Conservation (phyloP, 2,329 filamentous ascomycete genomes). For the Aureobasidium sp. region DNA sequence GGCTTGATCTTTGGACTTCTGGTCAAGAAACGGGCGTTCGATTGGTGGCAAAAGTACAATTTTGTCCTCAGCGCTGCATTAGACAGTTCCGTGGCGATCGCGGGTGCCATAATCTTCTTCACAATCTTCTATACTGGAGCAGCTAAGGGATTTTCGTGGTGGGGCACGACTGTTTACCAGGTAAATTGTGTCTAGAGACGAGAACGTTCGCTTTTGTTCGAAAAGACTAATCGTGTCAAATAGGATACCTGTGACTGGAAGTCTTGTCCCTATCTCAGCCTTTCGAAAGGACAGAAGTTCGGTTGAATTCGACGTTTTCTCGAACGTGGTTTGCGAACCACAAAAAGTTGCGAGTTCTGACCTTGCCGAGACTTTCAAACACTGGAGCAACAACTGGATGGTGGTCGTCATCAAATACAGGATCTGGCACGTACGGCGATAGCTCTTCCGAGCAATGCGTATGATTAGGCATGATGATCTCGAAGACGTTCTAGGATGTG, state of each 20-base stretch:
- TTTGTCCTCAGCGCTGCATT: conserved; percentile 80
- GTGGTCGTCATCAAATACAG: no score
- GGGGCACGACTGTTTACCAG: conserved; percentile 64
- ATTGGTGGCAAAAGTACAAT: conserved; percentile 87
- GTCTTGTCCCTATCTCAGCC: neutral
- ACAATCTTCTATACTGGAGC: conserved; percentile 70
- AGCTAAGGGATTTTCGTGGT: conserved; percentile 58
- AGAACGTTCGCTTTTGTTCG: no score
- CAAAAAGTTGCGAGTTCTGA: no score
- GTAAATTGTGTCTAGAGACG: neutral
- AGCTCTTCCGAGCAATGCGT: no score
- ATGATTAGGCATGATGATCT: no score
- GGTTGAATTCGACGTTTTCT: neutral
- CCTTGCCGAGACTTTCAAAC: no score
- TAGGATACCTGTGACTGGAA: neutral
- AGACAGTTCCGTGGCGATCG: conserved; percentile 77
- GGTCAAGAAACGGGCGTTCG: conserved; percentile 57
- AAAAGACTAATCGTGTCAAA: neutral
- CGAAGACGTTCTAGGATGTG: no score
- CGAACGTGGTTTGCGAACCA: no score
- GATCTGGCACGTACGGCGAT: no score
- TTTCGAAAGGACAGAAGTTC: neutral
- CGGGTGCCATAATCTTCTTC: conserved; percentile 78
- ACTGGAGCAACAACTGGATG: no score
- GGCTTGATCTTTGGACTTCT: conserved; percentile 61